These are phyloP conservation scores for Trichoderma sp. DNA, from an alignment of 2,329 filamentous ascomycete genomes.

Conservation along the genomic window DNA sequence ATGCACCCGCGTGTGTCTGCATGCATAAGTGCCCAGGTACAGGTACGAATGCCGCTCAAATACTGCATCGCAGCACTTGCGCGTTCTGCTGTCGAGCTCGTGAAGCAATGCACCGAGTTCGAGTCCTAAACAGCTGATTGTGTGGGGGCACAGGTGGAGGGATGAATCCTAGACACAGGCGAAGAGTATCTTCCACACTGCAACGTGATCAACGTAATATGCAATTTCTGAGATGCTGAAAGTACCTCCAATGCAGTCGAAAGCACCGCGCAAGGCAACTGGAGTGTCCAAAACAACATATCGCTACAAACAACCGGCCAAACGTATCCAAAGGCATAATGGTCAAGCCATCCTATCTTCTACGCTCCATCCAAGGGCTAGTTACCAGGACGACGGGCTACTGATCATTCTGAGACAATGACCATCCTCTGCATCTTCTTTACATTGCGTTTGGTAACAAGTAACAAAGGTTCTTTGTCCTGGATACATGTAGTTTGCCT, in stretches of 20 bases:
- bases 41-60: neutral
- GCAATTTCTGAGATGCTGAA: neutral
- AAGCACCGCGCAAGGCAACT: neutral
- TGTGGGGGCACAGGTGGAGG: neutral
- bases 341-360: neutral
- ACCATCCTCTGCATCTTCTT: neutral
- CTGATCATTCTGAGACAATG: neutral
- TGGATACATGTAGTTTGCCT: neutral
- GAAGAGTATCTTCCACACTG: neutral
- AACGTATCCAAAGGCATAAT: neutral
- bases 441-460: neutral
- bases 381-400: neutral
- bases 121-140: neutral
- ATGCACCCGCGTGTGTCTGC: neutral
- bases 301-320: neutral
- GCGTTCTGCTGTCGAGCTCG: neutral
- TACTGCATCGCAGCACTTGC: neutral
- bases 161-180: neutral
- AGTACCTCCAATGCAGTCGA: neutral
- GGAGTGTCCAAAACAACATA: neutral
- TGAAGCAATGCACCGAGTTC: neutral
- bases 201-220: conserved; percentile 7
- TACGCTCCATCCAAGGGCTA: neutral
- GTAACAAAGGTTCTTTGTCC: neutral
- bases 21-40: conserved; percentile 10